Evolutionary conservation across 2,329 filamentous ascomycete genomes (phyloP).

Genomic region (Coleophoma eucalyptorum): DNA sequence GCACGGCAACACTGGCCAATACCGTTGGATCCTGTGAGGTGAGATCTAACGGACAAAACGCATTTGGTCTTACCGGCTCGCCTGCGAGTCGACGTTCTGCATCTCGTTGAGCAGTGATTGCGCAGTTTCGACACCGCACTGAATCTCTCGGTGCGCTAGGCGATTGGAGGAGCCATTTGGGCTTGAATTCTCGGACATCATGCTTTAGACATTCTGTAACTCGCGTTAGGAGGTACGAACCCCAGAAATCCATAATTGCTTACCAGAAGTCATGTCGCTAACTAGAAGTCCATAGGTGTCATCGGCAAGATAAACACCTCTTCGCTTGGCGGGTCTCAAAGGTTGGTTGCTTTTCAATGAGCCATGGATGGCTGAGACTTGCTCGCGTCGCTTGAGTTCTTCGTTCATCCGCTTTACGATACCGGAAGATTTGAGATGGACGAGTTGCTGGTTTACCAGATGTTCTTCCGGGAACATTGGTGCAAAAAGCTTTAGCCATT

Average conservation of each 20-base stretch:
- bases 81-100: conserved; percentile 11
- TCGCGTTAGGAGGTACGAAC: background rate
- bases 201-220: conserved; percentile 19
- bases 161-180: conserved; percentile 79
- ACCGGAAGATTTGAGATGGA: conserved; percentile 39
- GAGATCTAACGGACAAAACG: conserved; percentile 66
- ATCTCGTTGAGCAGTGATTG: conserved; percentile 30
- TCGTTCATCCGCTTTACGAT: conserved; percentile 47
- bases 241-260: conserved; percentile 1
- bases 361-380: background rate
- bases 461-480: conserved; percentile 52
- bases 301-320: conserved; percentile 45
- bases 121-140: conserved; percentile 66
- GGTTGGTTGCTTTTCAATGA: conserved; percentile 2
- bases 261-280: conserved; percentile 63
- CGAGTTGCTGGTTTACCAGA: conserved; percentile 52
- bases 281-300: conserved; percentile 66
- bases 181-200: conserved; percentile 69
- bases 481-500: conserved; percentile 47
- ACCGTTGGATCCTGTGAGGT: conserved; percentile 44
- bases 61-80: conserved; percentile 10
- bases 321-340: conserved; percentile 42
- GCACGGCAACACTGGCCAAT: conserved; percentile 34
- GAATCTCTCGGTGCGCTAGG: conserved; percentile 44
- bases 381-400: conserved; percentile 36